Base-by-base conservation (phyloP, 2,329 filamentous ascomycete genomes). In the Blastomyces silverae region DNA sequence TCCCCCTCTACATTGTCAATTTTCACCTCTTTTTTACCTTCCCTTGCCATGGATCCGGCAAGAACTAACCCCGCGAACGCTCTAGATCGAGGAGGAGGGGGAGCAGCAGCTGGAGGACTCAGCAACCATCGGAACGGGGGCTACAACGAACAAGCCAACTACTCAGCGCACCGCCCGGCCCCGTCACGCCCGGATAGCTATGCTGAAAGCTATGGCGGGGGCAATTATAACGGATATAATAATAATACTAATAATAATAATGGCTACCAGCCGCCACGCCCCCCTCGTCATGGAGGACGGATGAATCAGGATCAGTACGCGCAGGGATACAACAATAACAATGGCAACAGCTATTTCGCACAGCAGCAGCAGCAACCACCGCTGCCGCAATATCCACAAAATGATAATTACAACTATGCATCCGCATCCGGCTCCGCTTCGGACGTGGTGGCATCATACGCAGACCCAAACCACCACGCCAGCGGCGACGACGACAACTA, bases 331-430 rank as follows among this genome's bases (percentile, higher is more conserved):
- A 48, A 57, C 61, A 64, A 39, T 46, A 73, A 74, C 63, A 42
- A 59, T 28, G 75, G 79, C 65, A 74, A 25, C 78, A 78, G 25
- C 80, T 15, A 84, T 67, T 79, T 6, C 31, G 3, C 31, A 5
- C 31, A 34, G 31, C 89, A 92, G 74, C 88, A 93, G 2, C 48
- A n/a, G 5, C 64, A 62, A 20, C 44, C 71, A 70, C n/a, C n/a
- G n/a, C n/a, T n/a, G n/a, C 46, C 73, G 25, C 89, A 92, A 74
- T 88, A 93, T 70, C 87, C 86, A 69, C 94, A 91, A 1, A 90
- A 93, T 76, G 92, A 96, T 75, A 96, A 91, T 13, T 42, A 96
- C 75, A 96, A 91, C 20, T 42, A 44, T 1, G 89, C 95, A 56
- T 89, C 89, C 48, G 91, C 90, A 15, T 88, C 66, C 3, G 74